phyloP scores from a whole-genome alignment of 805 yeast genomes.

The Candida ficus region DNA sequence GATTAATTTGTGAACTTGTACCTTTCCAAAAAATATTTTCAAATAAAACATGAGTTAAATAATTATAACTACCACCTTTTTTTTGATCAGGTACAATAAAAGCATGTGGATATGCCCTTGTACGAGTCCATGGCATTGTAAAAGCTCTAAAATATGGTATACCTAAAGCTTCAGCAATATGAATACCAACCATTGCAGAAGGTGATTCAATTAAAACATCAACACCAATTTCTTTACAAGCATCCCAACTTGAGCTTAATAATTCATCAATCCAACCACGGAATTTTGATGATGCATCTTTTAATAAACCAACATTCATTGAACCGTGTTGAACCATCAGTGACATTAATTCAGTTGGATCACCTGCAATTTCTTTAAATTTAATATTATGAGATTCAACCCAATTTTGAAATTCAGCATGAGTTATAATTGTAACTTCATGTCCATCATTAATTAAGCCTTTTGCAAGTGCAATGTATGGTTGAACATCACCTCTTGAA shows the following conservation, averaged over 20 bases:
- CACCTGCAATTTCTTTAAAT: constrained; percentile 80
- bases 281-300: constrained; percentile 78
- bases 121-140: constrained; percentile 98
- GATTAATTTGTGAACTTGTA: constrained; percentile 77
- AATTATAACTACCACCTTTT: constrained; percentile 89
- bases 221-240: constrained; percentile 62
- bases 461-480: constrained; percentile 84
- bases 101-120: constrained; percentile 95
- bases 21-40: constrained; percentile 95
- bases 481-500: constrained; percentile 95
- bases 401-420: constrained; percentile 75
- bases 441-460: constrained; percentile 82
- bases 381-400: constrained; percentile 59
- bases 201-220: constrained; percentile 94
- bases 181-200: constrained; percentile 92
- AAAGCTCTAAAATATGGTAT: constrained; percentile 93
- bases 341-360: constrained; percentile 88
- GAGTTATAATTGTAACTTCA: constrained; percentile 78
- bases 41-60: constrained; percentile 87
- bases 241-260: constrained; percentile 72
- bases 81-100: constrained; percentile 92
- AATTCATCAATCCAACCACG: constrained; percentile 79
- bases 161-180: constrained; percentile 85
- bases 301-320: constrained; percentile 73
- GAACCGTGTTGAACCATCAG: constrained; percentile 90